Conservation (phyloP, 2,329 filamentous ascomycete species). For the Albifimbria verrucaria region DNA sequence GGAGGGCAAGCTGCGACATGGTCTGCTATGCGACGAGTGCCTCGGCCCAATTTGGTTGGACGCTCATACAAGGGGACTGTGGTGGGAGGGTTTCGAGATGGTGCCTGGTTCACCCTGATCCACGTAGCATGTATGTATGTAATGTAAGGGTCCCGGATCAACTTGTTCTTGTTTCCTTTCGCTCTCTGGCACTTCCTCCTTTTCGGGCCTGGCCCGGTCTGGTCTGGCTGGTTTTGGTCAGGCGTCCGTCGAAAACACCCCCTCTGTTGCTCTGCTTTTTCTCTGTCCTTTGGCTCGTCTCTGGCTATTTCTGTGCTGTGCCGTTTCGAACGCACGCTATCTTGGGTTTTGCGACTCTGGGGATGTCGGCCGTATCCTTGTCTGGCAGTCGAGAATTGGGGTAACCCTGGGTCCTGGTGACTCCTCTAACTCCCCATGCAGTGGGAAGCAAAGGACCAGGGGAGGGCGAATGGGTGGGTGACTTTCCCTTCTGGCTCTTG, state of each 20-base stretch:
- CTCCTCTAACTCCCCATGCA: neutral
- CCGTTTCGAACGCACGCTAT: neutral
- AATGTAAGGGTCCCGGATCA: conserved; percentile 1
- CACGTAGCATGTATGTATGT: conserved; percentile 39
- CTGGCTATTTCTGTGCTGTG: neutral
- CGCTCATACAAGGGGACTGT: neutral
- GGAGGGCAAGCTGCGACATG: conserved; percentile 53
- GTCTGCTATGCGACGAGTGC: conserved; percentile 36
- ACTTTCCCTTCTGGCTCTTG: neutral
- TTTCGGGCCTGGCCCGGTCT: neutral
- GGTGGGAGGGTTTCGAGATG: conserved; percentile 33
- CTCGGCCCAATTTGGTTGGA: conserved; percentile 19
- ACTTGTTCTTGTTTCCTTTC: neutral
- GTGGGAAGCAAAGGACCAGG: neutral
- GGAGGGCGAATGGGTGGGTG: neutral
- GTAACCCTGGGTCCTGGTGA: neutral
- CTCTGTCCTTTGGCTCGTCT: neutral
- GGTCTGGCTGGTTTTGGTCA: neutral
- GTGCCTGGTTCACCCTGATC: conserved; percentile 42
- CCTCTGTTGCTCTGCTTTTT: neutral
- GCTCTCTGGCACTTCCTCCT: neutral
- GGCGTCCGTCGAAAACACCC: neutral
- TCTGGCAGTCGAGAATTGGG: neutral
- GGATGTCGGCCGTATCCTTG: neutral
- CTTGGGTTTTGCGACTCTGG: neutral